phyloP scores from a whole-genome alignment of 495 filamentous ascomycete genomes.

The Oidiodendron maius region DNA sequence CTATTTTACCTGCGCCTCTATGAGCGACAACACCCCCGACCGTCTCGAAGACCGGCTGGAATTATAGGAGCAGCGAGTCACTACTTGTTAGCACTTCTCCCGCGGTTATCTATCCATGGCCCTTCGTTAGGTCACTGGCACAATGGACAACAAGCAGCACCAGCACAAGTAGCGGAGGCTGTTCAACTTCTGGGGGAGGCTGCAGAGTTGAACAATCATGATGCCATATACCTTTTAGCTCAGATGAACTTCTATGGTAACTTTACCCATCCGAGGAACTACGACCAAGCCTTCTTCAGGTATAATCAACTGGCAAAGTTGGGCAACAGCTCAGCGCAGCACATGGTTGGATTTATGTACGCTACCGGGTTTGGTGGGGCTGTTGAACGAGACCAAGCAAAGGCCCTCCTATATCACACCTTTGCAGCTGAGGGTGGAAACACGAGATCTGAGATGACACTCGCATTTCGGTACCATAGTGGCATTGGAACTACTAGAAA shows the following conservation, averaged over 20 bases:
- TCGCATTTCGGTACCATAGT: constrained; percentile 78
- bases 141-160: constrained; percentile 15
- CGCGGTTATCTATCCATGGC: constrained; percentile 16
- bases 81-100: constrained; percentile 16
- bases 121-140: constrained; percentile 6
- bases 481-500: constrained; percentile 81
- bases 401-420: constrained; percentile 87
- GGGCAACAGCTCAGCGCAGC: constrained; percentile 86
- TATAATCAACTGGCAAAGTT: constrained; percentile 74
- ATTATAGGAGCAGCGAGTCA: constrained; percentile 13
- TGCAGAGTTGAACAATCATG: constrained; percentile 67
- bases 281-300: constrained; percentile 71
- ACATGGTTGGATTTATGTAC: constrained; percentile 96
- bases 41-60: constrained; percentile 19
- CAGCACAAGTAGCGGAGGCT: constrained; percentile 45
- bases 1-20: constrained; percentile 19
- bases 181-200: constrained; percentile 72
- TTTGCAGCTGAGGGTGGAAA: constrained; percentile 85
- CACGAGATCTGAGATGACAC: constrained; percentile 86
- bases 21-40: constrained; percentile 13
- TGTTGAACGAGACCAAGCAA: constrained; percentile 85
- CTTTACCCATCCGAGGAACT: constrained; percentile 80
- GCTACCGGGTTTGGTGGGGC: constrained; percentile 82
- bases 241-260: constrained; percentile 98
- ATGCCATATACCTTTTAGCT: constrained; percentile 85